Conservation (phyloP, 371 early-diverging fungal genomes). For the Mucor piriformis region DNA sequence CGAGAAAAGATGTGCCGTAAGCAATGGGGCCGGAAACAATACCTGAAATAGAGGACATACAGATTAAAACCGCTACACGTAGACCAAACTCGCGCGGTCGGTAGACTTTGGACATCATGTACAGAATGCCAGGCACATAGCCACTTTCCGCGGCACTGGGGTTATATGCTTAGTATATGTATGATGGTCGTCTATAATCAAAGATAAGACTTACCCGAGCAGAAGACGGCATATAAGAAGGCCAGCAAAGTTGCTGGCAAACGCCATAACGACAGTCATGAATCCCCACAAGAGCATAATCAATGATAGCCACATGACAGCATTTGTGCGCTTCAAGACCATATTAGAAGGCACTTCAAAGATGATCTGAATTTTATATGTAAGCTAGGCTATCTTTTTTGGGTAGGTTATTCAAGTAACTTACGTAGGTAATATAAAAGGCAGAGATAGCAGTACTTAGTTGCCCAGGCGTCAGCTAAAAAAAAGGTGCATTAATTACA, state of each 20-base stretch:
- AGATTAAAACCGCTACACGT: constrained; percentile 30
- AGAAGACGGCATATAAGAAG: constrained; percentile 27
- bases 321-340: constrained; percentile 43
- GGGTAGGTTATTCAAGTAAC: constrained; percentile 4
- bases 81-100: constrained; percentile 27
- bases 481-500: not conserved
- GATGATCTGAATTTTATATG: constrained; percentile 17
- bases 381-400: not conserved
- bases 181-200: no score
- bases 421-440: constrained; percentile 50
- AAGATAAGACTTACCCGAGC: constrained; percentile 35
- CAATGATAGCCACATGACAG: constrained; percentile 47
- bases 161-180: no score
- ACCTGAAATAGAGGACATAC: constrained; percentile 29
- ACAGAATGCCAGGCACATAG: constrained; percentile 37
- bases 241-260: constrained; percentile 34
- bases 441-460: constrained; percentile 35
- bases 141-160: constrained; percentile 39
- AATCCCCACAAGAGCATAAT: constrained; percentile 55
- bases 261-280: constrained; percentile 45
- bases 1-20: constrained; percentile 37
- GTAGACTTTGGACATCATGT: constrained; percentile 32
- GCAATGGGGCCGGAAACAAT: constrained; percentile 39
- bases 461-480: constrained; percentile 30
- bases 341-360: constrained; percentile 56